phyloP scores from a whole-genome alignment of 768 basidiomycete genomes.

The Royoungia palumana region DNA sequence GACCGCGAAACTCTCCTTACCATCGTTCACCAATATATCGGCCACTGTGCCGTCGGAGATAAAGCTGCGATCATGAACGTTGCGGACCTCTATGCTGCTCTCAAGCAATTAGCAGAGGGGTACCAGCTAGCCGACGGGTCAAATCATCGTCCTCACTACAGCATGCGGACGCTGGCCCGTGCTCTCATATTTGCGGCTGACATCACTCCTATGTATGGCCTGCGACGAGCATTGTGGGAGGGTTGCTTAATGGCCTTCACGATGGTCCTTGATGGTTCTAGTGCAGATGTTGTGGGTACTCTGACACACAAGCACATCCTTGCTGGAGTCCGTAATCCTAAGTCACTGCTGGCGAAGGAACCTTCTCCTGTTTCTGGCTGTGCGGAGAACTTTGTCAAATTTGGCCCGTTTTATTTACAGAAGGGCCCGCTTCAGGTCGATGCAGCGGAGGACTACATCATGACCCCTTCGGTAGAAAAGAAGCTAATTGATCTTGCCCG shows the following conservation, averaged over 20 bases:
- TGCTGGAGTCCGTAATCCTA: slow-evolving; percentile 72
- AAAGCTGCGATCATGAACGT: slow-evolving; percentile 85
- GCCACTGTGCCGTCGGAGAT: slow-evolving; percentile 77
- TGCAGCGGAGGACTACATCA: slow-evolving; percentile 77
- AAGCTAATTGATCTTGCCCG: slow-evolving; percentile 95
- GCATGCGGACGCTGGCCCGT: slow-evolving; percentile 92
- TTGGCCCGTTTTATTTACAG: slow-evolving; percentile 90
- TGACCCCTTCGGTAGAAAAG: slow-evolving; percentile 91
- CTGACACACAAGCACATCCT: slow-evolving; percentile 80
- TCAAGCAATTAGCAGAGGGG: slow-evolving; percentile 70
- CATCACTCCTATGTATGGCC: slow-evolving; percentile 67
- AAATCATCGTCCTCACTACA: slow-evolving; percentile 91
- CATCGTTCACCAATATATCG: slow-evolving; percentile 89
- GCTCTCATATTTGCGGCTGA: slow-evolving; percentile 89
- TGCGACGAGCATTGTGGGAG: slow-evolving; percentile 90
- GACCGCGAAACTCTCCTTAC: slow-evolving; percentile 85
- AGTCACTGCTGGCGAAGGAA: slow-evolving; percentile 69
- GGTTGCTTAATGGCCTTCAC: slow-evolving; percentile 98
- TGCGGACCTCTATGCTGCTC: slow-evolving; percentile 82
- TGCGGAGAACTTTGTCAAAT: slow-evolving; percentile 63
- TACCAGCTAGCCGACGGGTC: slow-evolving; percentile 89
- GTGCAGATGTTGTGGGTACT: slow-evolving; percentile 59
- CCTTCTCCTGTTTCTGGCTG: slow-evolving; percentile 51
- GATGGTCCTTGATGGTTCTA: slow-evolving; percentile 81
- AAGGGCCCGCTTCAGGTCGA: slow-evolving; percentile 67